Conservation (phyloP, 306 rosid species). For the Mucuna pruriens region DNA sequence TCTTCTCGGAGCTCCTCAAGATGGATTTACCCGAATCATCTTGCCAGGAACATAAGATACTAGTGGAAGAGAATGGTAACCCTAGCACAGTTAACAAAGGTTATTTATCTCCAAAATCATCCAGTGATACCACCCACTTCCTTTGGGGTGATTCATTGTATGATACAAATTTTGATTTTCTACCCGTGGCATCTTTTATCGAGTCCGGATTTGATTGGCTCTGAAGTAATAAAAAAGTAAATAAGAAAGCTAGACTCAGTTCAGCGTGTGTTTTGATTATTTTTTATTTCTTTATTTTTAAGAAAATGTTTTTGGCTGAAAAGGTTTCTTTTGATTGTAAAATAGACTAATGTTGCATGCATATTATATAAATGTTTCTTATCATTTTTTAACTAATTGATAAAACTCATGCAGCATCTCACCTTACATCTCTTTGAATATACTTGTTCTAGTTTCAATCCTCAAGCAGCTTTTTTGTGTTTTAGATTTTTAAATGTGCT, state of each 20-base stretch:
- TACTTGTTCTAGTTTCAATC: background rate
- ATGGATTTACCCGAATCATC: conserved; percentile 43
- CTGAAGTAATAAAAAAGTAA: background rate
- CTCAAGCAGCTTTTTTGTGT: background rate
- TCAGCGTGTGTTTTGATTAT: conserved; percentile 5
- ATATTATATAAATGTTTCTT: background rate
- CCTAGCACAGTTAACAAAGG: background rate
- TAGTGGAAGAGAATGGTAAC: conserved; percentile 8
- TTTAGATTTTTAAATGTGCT: background rate
- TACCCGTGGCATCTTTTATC: conserved; percentile 26
- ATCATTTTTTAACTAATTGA: background rate
- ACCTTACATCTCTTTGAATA: background rate
- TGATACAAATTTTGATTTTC: conserved; percentile 44
- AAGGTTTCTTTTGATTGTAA: background rate
- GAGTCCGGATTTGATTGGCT: conserved; percentile 57
- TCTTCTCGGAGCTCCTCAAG: conserved; percentile 53
- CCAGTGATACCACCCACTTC: conserved; percentile 5
- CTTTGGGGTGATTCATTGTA: conserved; percentile 39
- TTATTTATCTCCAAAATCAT: conserved; percentile 12
- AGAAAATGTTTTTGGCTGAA: background rate
- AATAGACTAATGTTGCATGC: background rate
- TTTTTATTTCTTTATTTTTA: background rate
- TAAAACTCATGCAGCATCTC: background rate
- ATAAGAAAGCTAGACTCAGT: background rate
- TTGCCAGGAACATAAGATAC: conserved; percentile 21